These are phyloP conservation scores for Gynandropsis gynandra DNA, from an alignment of 345 rosid genomes.

Conservation along the genomic window DNA sequence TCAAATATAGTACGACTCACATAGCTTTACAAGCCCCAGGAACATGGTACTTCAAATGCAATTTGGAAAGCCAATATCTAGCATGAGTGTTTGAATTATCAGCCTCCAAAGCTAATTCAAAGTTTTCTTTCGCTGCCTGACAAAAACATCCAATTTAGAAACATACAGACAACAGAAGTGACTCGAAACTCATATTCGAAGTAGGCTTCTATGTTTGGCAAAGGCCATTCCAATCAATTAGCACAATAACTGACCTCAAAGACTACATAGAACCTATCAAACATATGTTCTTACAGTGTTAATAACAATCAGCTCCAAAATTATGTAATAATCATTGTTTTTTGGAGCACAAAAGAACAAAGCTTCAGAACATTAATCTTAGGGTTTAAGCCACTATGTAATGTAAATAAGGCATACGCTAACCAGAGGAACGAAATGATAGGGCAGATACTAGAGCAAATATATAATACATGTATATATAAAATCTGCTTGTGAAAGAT, in stretches of 20 bases:
- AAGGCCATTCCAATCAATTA: no score
- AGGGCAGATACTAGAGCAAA: neutral
- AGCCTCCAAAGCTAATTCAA: conserved; percentile 76
- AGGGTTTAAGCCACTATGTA: no score
- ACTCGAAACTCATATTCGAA: no score
- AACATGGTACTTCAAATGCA: conserved; percentile 83
- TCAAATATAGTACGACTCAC: conserved; percentile 36
- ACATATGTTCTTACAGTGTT: no score
- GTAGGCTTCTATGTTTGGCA: no score
- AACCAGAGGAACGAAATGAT: neutral
- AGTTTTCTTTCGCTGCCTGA: conserved; percentile 84
- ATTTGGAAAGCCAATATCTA: conserved; percentile 66
- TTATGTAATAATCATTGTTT: no score
- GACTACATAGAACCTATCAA: no score
- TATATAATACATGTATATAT: neutral
- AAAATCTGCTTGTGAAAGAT: neutral
- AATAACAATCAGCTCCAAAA: no score
- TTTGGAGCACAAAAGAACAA: no score
- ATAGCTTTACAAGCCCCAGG: conserved; percentile 80
- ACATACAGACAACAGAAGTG: neutral
- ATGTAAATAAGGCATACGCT: no score
- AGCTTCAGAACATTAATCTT: no score
- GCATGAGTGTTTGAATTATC: conserved; percentile 80
- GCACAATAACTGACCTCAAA: no score
- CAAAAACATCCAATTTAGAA: neutral